Percentiles rank a stretch among this genome's conserved stretches.
phyloP scores from a whole-genome alignment of 1,284 basidiomycete genomes.

The Inonotus hispidus region DNA sequence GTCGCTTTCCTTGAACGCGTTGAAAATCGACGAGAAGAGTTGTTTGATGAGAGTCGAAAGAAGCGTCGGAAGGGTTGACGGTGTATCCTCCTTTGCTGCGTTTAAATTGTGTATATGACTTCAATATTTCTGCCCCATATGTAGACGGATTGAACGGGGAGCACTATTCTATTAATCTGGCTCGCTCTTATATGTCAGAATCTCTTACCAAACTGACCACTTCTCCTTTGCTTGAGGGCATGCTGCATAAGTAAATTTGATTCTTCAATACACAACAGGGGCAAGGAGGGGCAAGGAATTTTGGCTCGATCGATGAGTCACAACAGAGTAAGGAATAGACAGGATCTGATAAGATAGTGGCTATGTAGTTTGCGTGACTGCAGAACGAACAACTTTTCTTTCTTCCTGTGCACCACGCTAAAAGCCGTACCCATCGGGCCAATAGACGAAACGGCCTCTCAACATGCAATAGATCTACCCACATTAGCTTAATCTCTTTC shows the following conservation, averaged over 20 bases:
- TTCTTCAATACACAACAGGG: no score
- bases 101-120: not conserved
- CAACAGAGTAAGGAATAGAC: not conserved
- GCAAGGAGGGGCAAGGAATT: no score
- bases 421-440: not conserved
- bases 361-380: not conserved
- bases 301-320: not conserved
- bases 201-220: no score
- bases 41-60: constrained; percentile 48
- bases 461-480: constrained; percentile 11
- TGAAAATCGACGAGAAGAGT: constrained; percentile 60
- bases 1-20: constrained; percentile 75
- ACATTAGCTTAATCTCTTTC: not conserved
- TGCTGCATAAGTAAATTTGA: no score
- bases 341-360: not conserved
- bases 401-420: not conserved
- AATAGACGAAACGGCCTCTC: not conserved
- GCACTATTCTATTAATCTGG: no score
- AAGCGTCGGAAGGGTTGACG: constrained; percentile 48
- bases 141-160: no score
- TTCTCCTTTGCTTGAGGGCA: no score
- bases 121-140: no score
- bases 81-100: not conserved
- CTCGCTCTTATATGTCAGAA: no score
- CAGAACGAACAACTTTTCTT: not conserved